These are phyloP conservation scores for Trichocladium uniseriatum DNA, from an alignment of 495 filamentous ascomycete genomes.

Conservation along the genomic window DNA sequence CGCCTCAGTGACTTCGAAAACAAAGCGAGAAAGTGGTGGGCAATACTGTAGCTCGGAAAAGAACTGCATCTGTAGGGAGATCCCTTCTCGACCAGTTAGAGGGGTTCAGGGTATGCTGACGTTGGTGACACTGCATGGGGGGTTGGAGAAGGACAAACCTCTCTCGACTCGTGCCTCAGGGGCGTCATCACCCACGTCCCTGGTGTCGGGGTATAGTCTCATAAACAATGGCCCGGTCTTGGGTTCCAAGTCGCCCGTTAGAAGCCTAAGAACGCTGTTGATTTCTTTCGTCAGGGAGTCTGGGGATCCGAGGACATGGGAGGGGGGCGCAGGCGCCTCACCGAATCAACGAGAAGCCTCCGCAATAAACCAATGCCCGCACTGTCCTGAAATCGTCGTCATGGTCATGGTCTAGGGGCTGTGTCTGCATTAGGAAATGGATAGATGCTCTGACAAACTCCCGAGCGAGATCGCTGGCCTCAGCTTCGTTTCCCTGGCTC, in stretches of 20 bases:
- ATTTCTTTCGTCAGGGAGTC: not conserved
- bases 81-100: conserved; percentile 7
- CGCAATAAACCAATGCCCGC: conserved; percentile 20
- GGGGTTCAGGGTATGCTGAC: no score
- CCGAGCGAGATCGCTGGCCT: conserved; percentile 15
- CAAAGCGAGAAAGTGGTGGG: conserved; percentile 13
- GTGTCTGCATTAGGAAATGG: conserved; percentile 12
- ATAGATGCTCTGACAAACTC: conserved; percentile 19
- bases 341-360: conserved; percentile 19
- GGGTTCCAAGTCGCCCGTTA: conserved; percentile 21
- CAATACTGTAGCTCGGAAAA: conserved; percentile 19
- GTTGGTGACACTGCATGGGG: no score
- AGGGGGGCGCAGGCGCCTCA: not conserved
- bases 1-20: conserved; percentile 21
- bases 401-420: not conserved
- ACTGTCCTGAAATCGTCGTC: conserved; percentile 14
- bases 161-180: conserved; percentile 19
- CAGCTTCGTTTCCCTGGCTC: conserved; percentile 18
- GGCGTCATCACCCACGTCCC: conserved; percentile 14
- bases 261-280: conserved; percentile 14
- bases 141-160: conserved; percentile 13
- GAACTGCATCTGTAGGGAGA: conserved; percentile 20
- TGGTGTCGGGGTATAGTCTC: conserved; percentile 12
- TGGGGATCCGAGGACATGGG: not conserved
- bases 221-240: conserved; percentile 23